A percentile compares a stretch with the other conserved stretches of the same genome.
Conservation (phyloP, 345 rosid genomes). For the Alliaria petiolata region DNA sequence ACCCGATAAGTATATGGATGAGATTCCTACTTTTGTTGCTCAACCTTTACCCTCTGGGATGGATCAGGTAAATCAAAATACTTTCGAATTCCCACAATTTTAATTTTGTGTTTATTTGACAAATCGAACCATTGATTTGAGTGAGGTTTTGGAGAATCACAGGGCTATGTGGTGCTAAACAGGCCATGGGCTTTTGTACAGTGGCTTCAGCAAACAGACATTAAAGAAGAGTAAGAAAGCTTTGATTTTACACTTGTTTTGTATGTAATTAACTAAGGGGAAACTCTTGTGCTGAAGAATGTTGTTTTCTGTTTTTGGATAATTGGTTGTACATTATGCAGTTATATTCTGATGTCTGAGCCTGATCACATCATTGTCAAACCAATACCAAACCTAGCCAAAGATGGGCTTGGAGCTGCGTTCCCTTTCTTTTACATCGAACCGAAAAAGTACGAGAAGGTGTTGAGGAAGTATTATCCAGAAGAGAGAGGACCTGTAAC, state of each 20-base stretch:
- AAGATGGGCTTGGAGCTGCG: constrained; percentile 82
- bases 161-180: constrained; percentile 96
- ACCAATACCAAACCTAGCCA: constrained; percentile 93
- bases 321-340: constrained; percentile 15
- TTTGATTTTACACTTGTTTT: neutral
- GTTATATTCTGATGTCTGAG: constrained; percentile 93
- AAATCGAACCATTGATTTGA: neutral
- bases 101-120: neutral
- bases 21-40: constrained; percentile 96
- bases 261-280: neutral
- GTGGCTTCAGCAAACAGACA: constrained; percentile 86
- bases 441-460: constrained; percentile 77
- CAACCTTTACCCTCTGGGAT: constrained; percentile 85
- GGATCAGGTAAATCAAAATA: constrained; percentile 63
- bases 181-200: constrained; percentile 99
- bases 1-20: constrained; percentile 79
- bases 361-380: constrained; percentile 93
- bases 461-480: constrained; percentile 75
- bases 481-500: constrained; percentile 78
- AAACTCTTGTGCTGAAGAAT: neutral
- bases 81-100: neutral
- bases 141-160: neutral
- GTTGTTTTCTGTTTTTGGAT: too few species aligned
- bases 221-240: constrained; percentile 78
- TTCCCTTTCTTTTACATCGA: constrained; percentile 98